Evolutionary conservation across 805 yeast genomes (phyloP), one percentile per base, ranked within the genome.

Genomic region (Schwanniomyces vanrijiae): DNA sequence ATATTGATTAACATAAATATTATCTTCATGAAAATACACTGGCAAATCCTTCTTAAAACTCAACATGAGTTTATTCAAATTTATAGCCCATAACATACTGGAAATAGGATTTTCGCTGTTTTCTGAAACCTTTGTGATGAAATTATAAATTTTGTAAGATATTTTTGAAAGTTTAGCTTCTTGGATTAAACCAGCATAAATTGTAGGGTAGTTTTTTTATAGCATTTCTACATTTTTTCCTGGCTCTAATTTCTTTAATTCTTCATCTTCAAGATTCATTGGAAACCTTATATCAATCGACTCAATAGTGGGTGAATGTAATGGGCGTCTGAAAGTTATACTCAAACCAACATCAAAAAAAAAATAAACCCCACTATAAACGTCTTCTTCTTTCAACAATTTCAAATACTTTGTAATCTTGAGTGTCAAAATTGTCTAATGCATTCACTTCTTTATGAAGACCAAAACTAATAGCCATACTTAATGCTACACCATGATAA

Each of bases 401-500:
- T 60, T 58, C 20, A 45, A 40, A 18, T 50, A 54, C 29, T 50
- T 56, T 20, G 45, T 20, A 19, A 10, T 41, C 44, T 5, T 24
- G 45, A 8, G 7, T 22, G 11, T 13, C 41, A 11, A 28, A 24
- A 28, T 40, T 47, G 16, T 24, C 35, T 14, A 39, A 25, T 10
- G 45, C 44, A 21, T 69, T 49, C 43, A 66, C 61, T 50, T 82
- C 86, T 44, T 77, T 77, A 56, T 82, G 78, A 21, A 84, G 63
- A 3, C 89, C 90, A 35, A 84, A 60, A 0, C 86, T 82, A 54
- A 80, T 68, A 0, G 89, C 88, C 85, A 84, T 82, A 50, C 86
- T 68, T 7, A 81, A 75, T 0, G 87, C 84, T 14, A 82, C 65
- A 10, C 90, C 89, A 29, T 82, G 65, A 52, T 79, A 82, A 54